Base-by-base conservation (phyloP, 257 asterid species). In the Nicotiana paniculata region DNA sequence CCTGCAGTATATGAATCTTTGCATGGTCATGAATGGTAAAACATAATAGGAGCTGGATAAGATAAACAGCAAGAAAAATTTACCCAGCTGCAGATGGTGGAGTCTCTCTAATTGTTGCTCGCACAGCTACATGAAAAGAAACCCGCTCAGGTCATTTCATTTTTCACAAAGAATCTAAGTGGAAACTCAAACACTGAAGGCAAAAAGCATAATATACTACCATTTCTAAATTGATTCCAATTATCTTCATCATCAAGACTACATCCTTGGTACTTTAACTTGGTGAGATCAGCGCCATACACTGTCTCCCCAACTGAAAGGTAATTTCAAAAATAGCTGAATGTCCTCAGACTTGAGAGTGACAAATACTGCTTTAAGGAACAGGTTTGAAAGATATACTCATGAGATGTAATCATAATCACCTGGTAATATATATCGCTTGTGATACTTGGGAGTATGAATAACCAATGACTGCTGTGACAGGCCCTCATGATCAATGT, bases 351-450 rank as follows among this genome's bases (percentile, higher is more conserved):
- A 74, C 24, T 72, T 51, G 26, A 63, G 30, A 13, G 21, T 43
- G 12, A 55, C 37, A 62, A 79, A 77, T 69, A 77, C 51, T 16
- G 63, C 79, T 74, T 43, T 48, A 51, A 30, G 46, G 61, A 32
- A 51, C 58, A 59, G 54, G 3, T 18, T 54, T 35, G 28, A 58
- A 66, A 28, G 35, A 58, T 65, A 59, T 72, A 77, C 6, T 63
- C 18, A 77, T 37, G 33, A 53, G 76, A 53, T 33, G 46, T 26
- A 3, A 24, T 46, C 62, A 51, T 30, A 77, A 30, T 86, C 77
- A 89, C 99, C 95, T 87, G 99, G 98, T 88, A 96, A 89, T 82
- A 93, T 93, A 86, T 92, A 96, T 84, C 97, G 88, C 83, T 91
- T 96, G 79, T 91, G 97, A 87, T 90, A 90, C 85, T 90, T 90